Evolutionary conservation across 2,329 filamentous ascomycete species (phyloP).

Genomic region (Fusarium verticillioides): DNA sequence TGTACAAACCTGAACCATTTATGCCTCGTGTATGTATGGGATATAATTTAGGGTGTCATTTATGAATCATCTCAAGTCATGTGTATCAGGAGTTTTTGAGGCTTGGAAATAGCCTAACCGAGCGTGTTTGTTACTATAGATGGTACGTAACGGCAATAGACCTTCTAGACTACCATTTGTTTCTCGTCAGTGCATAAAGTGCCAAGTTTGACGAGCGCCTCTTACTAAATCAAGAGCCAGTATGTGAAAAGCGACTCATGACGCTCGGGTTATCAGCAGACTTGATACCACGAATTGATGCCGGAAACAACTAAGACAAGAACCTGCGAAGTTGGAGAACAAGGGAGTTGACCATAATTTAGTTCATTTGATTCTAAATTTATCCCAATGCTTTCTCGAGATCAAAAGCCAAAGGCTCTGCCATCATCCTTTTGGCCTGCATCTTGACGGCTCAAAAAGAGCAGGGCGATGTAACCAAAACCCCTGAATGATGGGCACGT

Average conservation of each 20-base stretch:
- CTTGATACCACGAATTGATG: neutral
- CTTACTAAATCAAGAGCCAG: neutral
- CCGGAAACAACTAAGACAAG: neutral
- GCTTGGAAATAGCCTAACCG: neutral
- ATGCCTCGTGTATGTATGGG: conserved; percentile 37
- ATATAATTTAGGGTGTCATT: conserved; percentile 39
- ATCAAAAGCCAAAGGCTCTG: neutral
- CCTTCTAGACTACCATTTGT: conserved; percentile 4
- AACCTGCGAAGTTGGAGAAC: too few relatives aligned
- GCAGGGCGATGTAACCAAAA: conserved; percentile 33
- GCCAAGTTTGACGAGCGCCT: neutral
- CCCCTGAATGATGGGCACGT: conserved; percentile 10
- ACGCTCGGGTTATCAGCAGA: neutral
- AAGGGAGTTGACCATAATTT: too few relatives aligned
- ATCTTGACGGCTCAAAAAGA: conserved; percentile 4
- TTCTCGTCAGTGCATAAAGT: neutral
- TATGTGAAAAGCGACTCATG: neutral
- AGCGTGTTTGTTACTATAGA: conserved; percentile 27
- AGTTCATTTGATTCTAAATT: neutral
- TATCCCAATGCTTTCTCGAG: neutral
- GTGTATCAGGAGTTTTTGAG: conserved; percentile 22
- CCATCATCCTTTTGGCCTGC: neutral
- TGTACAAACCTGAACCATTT: conserved; percentile 34
- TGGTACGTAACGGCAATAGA: conserved; percentile 29
- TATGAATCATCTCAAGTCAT: conserved; percentile 17